Evolutionary conservation across 1,284 basidiomycete genomes (phyloP).

Genomic region (Boletus holoroseus): DNA sequence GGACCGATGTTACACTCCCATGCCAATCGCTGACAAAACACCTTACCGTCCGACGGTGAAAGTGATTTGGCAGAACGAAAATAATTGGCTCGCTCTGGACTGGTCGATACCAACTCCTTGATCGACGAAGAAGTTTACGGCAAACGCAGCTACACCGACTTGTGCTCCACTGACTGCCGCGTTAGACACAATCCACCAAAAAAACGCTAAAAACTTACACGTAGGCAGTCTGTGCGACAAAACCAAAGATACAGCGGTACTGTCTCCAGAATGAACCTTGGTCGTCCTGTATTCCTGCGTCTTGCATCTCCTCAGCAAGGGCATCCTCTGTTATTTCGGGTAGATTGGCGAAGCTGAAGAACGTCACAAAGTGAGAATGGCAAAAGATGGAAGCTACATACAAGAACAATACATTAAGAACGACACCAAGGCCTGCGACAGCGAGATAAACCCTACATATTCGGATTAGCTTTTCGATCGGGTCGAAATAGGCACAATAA

Average conservation of each 20-base stretch:
- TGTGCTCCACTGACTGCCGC: slow-evolving; percentile 53
- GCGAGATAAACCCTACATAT: slow-evolving; percentile 66
- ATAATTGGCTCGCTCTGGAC: slow-evolving; percentile 54
- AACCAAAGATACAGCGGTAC: slow-evolving; percentile 67
- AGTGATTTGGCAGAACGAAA: slow-evolving; percentile 69
- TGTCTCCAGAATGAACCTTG: slow-evolving; percentile 65
- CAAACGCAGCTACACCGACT: slow-evolving; percentile 67
- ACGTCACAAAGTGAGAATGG: background rate
- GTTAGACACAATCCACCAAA: background rate
- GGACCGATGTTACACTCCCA: slow-evolving; percentile 1
- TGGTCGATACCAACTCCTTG: slow-evolving; percentile 55
- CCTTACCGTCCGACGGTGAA: slow-evolving; percentile 62
- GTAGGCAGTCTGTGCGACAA: slow-evolving; percentile 67
- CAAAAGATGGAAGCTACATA: slow-evolving; percentile 29
- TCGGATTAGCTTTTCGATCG: slow-evolving; percentile 2
- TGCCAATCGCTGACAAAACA: background rate
- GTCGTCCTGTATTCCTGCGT: slow-evolving; percentile 41
- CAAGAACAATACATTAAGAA: slow-evolving; percentile 66
- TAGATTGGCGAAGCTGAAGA: slow-evolving; percentile 56
- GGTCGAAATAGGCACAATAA: background rate
- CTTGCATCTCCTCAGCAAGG: slow-evolving; percentile 46
- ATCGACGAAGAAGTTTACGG: slow-evolving; percentile 65
- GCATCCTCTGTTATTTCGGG: slow-evolving; percentile 75
- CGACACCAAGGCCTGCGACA: slow-evolving; percentile 59
- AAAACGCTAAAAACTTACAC: slow-evolving; percentile 38